Base-by-base conservation (phyloP, 129 eudicot species). In the Mikania micrantha region DNA sequence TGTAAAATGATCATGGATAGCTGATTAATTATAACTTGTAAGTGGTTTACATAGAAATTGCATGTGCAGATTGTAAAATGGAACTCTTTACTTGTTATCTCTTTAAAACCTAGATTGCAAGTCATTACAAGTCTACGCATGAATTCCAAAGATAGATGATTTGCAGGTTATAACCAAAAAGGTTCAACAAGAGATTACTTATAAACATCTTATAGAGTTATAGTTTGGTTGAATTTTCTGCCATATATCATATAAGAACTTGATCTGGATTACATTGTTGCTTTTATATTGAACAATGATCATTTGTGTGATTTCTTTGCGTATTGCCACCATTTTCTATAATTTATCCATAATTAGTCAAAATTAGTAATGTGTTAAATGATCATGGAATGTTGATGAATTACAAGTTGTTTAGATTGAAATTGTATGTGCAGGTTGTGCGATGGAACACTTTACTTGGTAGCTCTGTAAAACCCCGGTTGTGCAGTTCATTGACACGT, bases 371-470 rank as follows among this genome's bases (percentile, higher is more conserved):
- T 13, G 50, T 63, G 34, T 9, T 16, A 24, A 41, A 34, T 65
- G 66, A 53, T 64, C 57, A 74, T 13, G 45, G 40, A 73, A 9
- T 53, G 3, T 38, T 31, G 70, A 24, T 49, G 64, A 62, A 5
- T 50, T 35, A 24, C 21, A 48, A 25, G 3, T 45, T 4, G 44
- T 20, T 48, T 12, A 34, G 6, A 47, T 9, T 39, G 72, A 29
- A 44, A 57, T 16, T 67, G 5, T 38, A 25, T 64, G 24, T 73
- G 80, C 84, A 84, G 95, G 82, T 79, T 76, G 62, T 27, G 32
- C 80, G 77, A 10, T 79, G 74, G 57, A 82, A 82, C 41, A 69
- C 82, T 56, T 54, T 71, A 1, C 64, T 77, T 32, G 67, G 68
- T 58, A 69, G 63, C 11, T 66, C 75, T 2, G 67, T 68, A 25